These are phyloP conservation scores for Colletotrichum sp. DNA, from an alignment of 2,329 filamentous ascomycete genomes.

Conservation along the genomic window DNA sequence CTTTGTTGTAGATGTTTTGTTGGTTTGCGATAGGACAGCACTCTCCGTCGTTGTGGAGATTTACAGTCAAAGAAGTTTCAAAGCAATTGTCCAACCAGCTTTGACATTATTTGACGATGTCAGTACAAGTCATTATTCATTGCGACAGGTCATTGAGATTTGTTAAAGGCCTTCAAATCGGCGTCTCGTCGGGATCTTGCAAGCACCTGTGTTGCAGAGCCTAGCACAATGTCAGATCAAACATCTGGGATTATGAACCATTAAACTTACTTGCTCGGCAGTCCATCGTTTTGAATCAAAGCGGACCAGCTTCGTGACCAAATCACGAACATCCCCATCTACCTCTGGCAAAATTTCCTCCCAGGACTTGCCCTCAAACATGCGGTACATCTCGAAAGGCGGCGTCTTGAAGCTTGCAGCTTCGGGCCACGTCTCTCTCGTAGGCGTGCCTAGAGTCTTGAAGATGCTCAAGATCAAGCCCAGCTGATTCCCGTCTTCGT, in stretches of 20 bases:
- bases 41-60: background rate
- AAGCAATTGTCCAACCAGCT: background rate
- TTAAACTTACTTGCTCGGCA: conserved; percentile 52
- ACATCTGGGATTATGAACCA: background rate
- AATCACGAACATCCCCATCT: conserved; percentile 61
- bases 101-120: background rate
- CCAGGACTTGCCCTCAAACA: conserved; percentile 74
- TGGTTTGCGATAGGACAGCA: background rate
- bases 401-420: conserved; percentile 69
- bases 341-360: conserved; percentile 69
- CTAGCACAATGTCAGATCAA: background rate
- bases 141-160: background rate
- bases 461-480: conserved; percentile 93
- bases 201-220: conserved; percentile 13
- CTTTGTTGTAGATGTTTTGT: background rate
- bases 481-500: conserved; percentile 88
- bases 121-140: background rate
- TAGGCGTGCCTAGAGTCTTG: conserved; percentile 87
- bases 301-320: conserved; percentile 71
- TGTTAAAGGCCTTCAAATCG: background rate
- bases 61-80: background rate
- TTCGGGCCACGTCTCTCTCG: conserved; percentile 82
- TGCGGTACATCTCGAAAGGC: conserved; percentile 89
- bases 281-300: conserved; percentile 76
- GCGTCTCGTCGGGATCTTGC: background rate